Evolutionary conservation across 2,329 filamentous ascomycete genomes (phyloP).

Genomic region (Hawksworthiomyces lignivorus): DNA sequence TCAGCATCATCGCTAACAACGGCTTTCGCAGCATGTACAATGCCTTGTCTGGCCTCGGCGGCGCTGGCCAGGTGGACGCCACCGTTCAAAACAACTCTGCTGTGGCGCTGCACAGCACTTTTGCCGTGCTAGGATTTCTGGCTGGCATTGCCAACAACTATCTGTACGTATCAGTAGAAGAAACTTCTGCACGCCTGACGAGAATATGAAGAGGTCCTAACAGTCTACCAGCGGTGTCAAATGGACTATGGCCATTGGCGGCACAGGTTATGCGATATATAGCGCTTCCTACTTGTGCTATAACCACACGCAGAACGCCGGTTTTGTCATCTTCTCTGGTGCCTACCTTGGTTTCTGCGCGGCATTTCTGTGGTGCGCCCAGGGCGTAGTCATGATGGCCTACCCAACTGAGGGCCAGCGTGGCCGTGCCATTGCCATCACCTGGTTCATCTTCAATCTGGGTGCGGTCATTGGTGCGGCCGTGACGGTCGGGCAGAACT

Average conservation of each 20-base stretch:
- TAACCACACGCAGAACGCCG: constrained; percentile 55
- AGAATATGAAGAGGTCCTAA: too few species aligned
- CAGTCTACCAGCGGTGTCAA: constrained; percentile 42
- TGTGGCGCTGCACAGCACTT: constrained; percentile 65
- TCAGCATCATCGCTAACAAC: too few species aligned
- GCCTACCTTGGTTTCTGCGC: constrained; percentile 67
- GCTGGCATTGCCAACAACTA: constrained; percentile 65
- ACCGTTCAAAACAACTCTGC: constrained; percentile 55
- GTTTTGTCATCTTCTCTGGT: constrained; percentile 66
- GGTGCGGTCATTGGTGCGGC: constrained; percentile 18
- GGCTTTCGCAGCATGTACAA: constrained; percentile 48
- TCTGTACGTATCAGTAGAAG: neutral
- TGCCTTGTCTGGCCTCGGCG: constrained; percentile 53
- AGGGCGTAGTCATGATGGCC: constrained; percentile 71
- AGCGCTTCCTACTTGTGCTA: constrained; percentile 60
- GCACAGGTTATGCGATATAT: constrained; percentile 65
- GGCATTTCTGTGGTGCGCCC: constrained; percentile 67
- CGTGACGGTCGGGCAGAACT: constrained; percentile 19
- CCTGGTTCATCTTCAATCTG: constrained; percentile 18
- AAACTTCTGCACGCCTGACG: too few species aligned
- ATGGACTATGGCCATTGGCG: constrained; percentile 57
- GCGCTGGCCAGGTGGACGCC: constrained; percentile 47
- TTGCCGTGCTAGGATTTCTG: constrained; percentile 59
- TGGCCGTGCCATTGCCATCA: constrained; percentile 6
- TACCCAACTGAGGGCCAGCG: constrained; percentile 8